A percentile compares a stretch with the other conserved stretches of the same genome.
Conservation (phyloP, 306 rosid genomes). For the Pterocarpus santalinus region DNA sequence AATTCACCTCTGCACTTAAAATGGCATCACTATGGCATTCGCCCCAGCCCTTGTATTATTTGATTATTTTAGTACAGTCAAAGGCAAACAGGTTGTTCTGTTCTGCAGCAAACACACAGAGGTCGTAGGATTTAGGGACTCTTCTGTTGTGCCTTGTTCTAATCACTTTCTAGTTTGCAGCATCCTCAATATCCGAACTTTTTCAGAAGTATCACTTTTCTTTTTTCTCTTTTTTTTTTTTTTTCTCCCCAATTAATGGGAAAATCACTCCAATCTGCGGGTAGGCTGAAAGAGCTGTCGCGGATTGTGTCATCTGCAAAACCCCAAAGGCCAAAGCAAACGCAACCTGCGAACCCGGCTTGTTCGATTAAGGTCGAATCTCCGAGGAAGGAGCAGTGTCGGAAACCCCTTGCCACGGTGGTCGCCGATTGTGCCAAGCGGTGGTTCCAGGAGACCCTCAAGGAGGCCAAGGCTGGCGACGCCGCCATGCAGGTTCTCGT, state of each 20-base stretch:
- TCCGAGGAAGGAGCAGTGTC: constrained; percentile 54
- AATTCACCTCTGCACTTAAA: no score
- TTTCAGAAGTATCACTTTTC: not conserved
- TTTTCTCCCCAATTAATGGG: constrained; percentile 53
- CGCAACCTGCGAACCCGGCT: constrained; percentile 47
- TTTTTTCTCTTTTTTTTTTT: not conserved
- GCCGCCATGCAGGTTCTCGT: constrained; percentile 73
- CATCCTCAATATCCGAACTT: not conserved
- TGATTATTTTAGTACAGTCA: no score
- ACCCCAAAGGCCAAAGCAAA: constrained; percentile 45
- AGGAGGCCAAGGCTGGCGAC: constrained; percentile 83
- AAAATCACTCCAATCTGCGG: constrained; percentile 66
- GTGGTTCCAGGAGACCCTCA: constrained; percentile 87
- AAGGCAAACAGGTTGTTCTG: no score
- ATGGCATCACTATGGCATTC: no score
- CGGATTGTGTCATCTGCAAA: constrained; percentile 61
- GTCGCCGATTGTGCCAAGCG: constrained; percentile 81
- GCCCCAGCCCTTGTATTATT: no score
- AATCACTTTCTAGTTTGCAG: not conserved
- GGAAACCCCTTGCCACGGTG: constrained; percentile 69
- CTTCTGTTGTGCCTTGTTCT: no score
- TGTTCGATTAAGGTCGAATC: constrained; percentile 46
- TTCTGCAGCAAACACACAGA: no score
- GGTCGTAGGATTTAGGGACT: no score
- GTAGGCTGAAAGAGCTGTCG: constrained; percentile 60